Conservation (phyloP, 208 protist genomes). For the Tritrichomonas musculus region DNA sequence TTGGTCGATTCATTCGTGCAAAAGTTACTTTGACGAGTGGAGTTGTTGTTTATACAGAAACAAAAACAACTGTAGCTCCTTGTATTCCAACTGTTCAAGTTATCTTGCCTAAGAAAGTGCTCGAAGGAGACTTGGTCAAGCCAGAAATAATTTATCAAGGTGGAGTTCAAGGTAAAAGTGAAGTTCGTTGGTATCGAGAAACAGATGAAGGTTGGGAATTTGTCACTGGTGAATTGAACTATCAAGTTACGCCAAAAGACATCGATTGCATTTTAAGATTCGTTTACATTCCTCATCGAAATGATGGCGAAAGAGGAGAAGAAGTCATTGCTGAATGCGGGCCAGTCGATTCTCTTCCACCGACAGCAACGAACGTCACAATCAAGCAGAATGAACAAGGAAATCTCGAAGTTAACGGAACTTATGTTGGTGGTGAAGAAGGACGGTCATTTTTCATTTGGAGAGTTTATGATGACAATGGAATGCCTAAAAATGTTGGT, state of each 20-base stretch:
- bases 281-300: not conserved
- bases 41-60: not conserved
- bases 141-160: not conserved
- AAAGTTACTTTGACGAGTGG: not conserved
- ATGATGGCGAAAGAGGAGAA: not conserved
- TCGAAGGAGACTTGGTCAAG: not conserved
- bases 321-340: not conserved
- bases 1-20: not conserved
- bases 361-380: not conserved
- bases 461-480: not conserved
- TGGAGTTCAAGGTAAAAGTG: not conserved
- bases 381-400: not conserved
- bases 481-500: not conserved
- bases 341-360: not conserved
- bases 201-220: not conserved
- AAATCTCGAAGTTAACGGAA: not conserved
- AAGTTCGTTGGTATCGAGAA: not conserved
- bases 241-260: not conserved
- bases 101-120: not conserved
- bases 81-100: not conserved
- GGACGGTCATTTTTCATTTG: not conserved
- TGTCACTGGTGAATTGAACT: not conserved
- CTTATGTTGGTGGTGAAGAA: constrained; percentile 10
- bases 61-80: not conserved
- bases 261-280: not conserved